A percentile compares a stretch with the other conserved stretches of the same genome.
Evolutionary conservation across 345 rosid species (phyloP).

Genomic region (Populus pruinosa): DNA sequence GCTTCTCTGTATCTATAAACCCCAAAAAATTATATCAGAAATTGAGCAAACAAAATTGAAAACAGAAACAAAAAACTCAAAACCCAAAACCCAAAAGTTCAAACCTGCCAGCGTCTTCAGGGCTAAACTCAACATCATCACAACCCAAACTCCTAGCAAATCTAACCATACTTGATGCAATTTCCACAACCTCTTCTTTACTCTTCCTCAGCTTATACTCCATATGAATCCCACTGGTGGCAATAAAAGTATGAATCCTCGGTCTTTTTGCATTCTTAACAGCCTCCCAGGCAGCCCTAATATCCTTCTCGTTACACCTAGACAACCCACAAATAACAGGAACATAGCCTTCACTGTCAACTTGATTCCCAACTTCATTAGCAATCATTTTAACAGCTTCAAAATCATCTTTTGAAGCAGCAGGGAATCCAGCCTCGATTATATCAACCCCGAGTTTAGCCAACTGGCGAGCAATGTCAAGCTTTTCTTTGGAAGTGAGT

Average conservation of each 20-base stretch:
- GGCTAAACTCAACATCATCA: constrained; percentile 87
- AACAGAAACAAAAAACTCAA: neutral
- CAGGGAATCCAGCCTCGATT: constrained; percentile 92
- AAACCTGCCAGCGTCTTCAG: constrained; percentile 94
- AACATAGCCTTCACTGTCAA: constrained; percentile 58
- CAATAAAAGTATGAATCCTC: constrained; percentile 81
- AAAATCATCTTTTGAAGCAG: constrained; percentile 88
- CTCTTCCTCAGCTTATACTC: constrained; percentile 74
- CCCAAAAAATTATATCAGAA: no score
- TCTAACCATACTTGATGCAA: constrained; percentile 68
- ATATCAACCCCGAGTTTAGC: constrained; percentile 86
- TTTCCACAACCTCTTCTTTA: constrained; percentile 63
- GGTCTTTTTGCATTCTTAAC: constrained; percentile 77
- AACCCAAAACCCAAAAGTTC: neutral
- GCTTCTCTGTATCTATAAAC: no score
- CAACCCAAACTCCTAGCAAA: constrained; percentile 87
- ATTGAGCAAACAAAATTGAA: no score
- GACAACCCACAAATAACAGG: constrained; percentile 95
- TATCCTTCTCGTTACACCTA: constrained; percentile 78
- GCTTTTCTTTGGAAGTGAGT: constrained; percentile 80
- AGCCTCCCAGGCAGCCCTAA: constrained; percentile 82
- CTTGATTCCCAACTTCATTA: constrained; percentile 63
- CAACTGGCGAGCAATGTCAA: constrained; percentile 83
- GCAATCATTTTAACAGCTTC: constrained; percentile 79
- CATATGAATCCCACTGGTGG: constrained; percentile 84